Percentiles rank a stretch among this genome's conserved stretches.
These are phyloP conservation scores for Vairimorpha apis DNA, from an alignment of 371 early-diverging fungal species.

Conservation along the genomic window DNA sequence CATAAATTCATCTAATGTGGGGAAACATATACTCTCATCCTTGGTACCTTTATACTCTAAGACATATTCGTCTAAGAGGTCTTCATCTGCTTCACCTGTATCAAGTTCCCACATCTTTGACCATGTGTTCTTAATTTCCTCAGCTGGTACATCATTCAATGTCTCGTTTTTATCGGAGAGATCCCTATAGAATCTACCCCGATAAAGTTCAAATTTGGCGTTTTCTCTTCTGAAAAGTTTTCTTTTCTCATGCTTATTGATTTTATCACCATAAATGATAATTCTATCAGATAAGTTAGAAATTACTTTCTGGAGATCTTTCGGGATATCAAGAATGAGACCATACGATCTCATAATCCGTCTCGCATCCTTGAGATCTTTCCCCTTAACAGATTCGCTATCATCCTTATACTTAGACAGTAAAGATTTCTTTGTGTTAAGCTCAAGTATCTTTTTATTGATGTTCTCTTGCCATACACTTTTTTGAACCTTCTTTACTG, in stretches of 20 bases:
- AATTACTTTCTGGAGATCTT: neutral
- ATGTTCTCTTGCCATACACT: neutral
- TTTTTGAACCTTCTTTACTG: neutral
- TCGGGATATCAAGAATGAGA: neutral
- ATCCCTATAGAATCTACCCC: neutral
- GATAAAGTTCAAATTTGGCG: neutral
- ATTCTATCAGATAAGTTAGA: neutral
- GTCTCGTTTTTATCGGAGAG: too few relatives aligned
- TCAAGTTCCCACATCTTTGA: neutral
- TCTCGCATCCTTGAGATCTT: neutral
- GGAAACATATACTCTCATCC: too few relatives aligned
- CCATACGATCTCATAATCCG: neutral
- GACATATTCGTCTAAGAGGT: neutral
- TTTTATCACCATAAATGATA: neutral
- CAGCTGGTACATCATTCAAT: too few relatives aligned
- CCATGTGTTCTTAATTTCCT: neutral
- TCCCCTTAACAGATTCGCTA: neutral
- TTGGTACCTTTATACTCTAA: too few relatives aligned
- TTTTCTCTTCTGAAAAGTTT: neutral
- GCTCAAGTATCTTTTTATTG: neutral
- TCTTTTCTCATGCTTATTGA: neutral
- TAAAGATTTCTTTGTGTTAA: neutral
- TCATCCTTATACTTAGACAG: neutral
- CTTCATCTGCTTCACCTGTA: neutral
- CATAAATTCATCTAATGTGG: neutral